Base-by-base conservation (phyloP, 768 basidiomycete genomes). In the Podaxis sp. region DNA sequence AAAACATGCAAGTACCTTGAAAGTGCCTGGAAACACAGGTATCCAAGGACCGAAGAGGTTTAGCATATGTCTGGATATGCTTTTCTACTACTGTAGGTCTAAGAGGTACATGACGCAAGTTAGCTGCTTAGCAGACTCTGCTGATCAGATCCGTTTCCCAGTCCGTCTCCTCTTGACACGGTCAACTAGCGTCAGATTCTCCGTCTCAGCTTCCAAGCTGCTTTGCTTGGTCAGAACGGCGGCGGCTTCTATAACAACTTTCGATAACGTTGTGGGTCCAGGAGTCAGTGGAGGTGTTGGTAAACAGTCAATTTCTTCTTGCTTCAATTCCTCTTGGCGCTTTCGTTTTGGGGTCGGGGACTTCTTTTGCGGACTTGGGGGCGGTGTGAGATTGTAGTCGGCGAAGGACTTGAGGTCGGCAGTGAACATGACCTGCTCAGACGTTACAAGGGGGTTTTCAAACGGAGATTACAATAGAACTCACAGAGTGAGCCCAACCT, bases 401-500 rank as follows among this genome's bases (percentile, higher is more conserved):
- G 89, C 80, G 65, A 90, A 92, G 0, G 83, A 76, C 67, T 87
- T 90, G 33, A 92, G 73, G 67, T 92, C 90, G 7, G 90, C 83
- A 1, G 90, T 90, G 64, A 92, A 92, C 36, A 92, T 74, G 6
- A 92, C 86, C 89, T 91, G 63, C 26, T 59, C 4, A 17, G 8
- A 54, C 26, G 46, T 22, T n/a, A 36, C 13, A 22, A n/a, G 38
- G 46, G 26, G 59, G 15, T 33, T 9, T 42, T 39, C 13, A 61
- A 19, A 52, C 51, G 36, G 24, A 36, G 44, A 56, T 13, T 19
- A 48, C 3, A 19, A 42, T 19, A 19, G 28, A 42, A 73, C 84
- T 53, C 63, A 93, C 93, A 0, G 89, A 86, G 71, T 96, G 95
- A 0, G 91, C 90, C 95, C 95, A 96, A 17, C 95, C 95, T 4